Evolutionary conservation across 1,284 basidiomycete genomes (phyloP).

Genomic region (Boletellus deceptivus): DNA sequence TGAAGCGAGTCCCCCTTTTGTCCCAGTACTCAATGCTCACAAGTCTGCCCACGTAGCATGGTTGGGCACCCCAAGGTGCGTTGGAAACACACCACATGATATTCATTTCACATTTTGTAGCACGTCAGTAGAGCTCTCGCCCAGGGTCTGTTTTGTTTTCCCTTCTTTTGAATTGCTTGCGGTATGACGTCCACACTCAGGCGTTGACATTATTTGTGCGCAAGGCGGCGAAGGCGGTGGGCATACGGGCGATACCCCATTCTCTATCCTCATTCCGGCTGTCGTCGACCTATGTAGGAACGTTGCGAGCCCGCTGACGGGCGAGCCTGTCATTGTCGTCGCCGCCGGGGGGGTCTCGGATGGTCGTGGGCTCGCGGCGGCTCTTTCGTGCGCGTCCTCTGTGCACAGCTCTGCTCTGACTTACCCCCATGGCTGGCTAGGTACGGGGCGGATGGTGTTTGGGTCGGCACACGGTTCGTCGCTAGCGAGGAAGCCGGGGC

Average conservation of each 20-base stretch:
- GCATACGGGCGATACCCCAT: conserved; percentile 74
- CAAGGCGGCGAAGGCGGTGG: conserved; percentile 80
- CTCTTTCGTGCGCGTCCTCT: conserved; percentile 57
- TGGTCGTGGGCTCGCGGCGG: conserved; percentile 77
- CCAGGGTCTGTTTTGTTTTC: conserved; percentile 43
- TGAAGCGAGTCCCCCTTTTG: conserved; percentile 62
- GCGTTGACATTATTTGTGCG: conserved; percentile 86
- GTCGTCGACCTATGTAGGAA: conserved; percentile 74
- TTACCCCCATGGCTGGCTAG: conserved; percentile 29
- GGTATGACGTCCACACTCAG: conserved; percentile 29
- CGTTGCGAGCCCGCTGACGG: conserved; percentile 68
- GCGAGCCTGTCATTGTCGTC: conserved; percentile 72
- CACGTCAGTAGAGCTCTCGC: conserved; percentile 80
- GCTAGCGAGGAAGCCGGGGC: conserved; percentile 81
- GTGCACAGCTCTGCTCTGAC: not conserved
- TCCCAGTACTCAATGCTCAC: conserved; percentile 5
- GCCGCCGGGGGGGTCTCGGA: conserved; percentile 85
- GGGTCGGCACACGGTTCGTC: conserved; percentile 92
- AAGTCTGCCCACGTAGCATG: conserved; percentile 53
- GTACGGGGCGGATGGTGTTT: conserved; percentile 79
- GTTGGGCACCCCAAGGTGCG: conserved; percentile 80
- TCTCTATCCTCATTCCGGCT: conserved; percentile 77
- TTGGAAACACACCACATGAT: conserved; percentile 1
- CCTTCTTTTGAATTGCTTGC: not conserved
- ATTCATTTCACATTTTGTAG: conserved; percentile 32